A percentile compares a stretch with the other conserved stretches of the same genome.
Evolutionary conservation across 768 basidiomycete species (phyloP).

Genomic region (Amanita phalloides): DNA sequence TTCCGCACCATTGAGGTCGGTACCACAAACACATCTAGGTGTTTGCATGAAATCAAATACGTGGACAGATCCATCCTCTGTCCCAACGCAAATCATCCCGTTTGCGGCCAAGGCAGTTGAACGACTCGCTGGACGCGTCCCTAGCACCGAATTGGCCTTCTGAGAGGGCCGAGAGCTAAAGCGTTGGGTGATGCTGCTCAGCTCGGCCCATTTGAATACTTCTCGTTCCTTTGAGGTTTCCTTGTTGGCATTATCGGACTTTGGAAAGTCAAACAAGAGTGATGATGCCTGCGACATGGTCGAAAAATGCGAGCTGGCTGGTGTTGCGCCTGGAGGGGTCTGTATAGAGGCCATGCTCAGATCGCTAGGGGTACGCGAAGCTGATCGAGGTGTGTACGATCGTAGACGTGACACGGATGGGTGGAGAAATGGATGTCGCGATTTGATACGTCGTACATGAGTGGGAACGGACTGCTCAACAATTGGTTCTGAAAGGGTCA

Average conservation of each 20-base stretch:
- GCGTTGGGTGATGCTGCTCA: conserved; percentile 47
- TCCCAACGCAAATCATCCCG: conserved; percentile 86
- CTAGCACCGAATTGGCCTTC: conserved; percentile 56
- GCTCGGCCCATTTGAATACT: conserved; percentile 67
- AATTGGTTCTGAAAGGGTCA: conserved; percentile 11
- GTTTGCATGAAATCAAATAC: conserved; percentile 91
- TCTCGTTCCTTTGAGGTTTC: conserved; percentile 25
- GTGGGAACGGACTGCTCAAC: conserved; percentile 13
- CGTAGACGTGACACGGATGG: conserved; percentile 75
- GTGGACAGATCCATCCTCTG: conserved; percentile 61
- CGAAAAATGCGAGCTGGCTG: conserved; percentile 44
- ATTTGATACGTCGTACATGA: conserved; percentile 12
- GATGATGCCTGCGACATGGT: conserved; percentile 64
- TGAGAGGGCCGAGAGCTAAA: conserved; percentile 42
- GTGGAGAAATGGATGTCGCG: conserved; percentile 52
- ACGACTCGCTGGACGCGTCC: conserved; percentile 42
- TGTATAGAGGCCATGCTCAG: conserved; percentile 32
- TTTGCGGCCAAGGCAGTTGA: conserved; percentile 81
- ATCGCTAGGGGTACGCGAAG: conserved; percentile 22
- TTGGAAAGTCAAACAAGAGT: conserved; percentile 28
- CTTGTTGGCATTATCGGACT: conserved; percentile 15
- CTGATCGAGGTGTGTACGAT: conserved; percentile 42
- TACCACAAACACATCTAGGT: conserved; percentile 70
- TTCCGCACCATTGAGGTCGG: conserved; percentile 46
- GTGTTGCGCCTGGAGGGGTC: conserved; percentile 31